phyloP scores from a whole-genome alignment of 1,284 basidiomycete species.

The Pseudozyma tsukubaensis region DNA sequence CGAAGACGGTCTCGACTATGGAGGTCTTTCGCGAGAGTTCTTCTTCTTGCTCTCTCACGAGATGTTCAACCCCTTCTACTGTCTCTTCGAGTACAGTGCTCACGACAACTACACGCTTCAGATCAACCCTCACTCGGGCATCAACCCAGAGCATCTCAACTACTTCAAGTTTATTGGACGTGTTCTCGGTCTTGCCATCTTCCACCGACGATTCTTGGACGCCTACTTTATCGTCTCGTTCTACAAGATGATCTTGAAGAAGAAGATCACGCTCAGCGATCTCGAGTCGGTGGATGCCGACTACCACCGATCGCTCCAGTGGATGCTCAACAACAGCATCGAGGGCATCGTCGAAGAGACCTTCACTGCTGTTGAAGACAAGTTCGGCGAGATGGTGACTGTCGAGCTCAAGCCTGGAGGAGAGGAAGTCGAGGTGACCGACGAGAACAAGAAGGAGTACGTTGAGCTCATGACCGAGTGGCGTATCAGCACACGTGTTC shows the following conservation, averaged over 20 bases:
- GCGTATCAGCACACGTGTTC: constrained; percentile 89
- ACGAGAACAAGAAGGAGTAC: constrained; percentile 99
- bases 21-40: constrained; percentile 98
- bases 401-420: constrained; percentile 92
- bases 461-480: constrained; percentile 94
- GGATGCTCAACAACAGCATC: constrained; percentile 78
- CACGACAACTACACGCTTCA: constrained; percentile 99
- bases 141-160: constrained; percentile 98
- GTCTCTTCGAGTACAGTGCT: constrained; percentile 97
- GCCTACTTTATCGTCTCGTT: constrained; percentile 99
- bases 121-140: constrained; percentile 95
- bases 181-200: constrained; percentile 92
- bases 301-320: constrained; percentile 87
- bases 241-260: constrained; percentile 88
- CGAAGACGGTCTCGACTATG: constrained; percentile 97
- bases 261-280: constrained; percentile 67
- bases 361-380: constrained; percentile 81
- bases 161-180: constrained; percentile 99
- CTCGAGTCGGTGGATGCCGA: constrained; percentile 68
- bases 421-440: constrained; percentile 84
- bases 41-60: constrained; percentile 99
- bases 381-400: constrained; percentile 95
- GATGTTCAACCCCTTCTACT: constrained; percentile 81
- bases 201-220: constrained; percentile 97
- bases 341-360: constrained; percentile 68